Base-by-base conservation (phyloP, 768 basidiomycete species). In the Scleroderma bovista region DNA sequence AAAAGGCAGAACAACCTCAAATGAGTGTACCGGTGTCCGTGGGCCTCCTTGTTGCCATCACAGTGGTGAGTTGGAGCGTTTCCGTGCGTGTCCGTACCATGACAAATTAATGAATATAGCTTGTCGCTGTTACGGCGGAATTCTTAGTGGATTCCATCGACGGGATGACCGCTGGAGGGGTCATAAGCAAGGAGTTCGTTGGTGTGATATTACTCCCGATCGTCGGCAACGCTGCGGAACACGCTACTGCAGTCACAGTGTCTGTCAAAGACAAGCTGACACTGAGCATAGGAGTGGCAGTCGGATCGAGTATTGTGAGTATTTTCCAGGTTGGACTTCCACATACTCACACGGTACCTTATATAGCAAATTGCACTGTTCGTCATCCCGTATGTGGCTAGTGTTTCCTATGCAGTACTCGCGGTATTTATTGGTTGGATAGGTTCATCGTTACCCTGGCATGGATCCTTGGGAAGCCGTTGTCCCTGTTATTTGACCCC, bases 201-300 rank as follows among this genome's bases (percentile, higher is more conserved):
- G 93, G 89, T 12, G 67, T 96, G 37, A 86, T 87, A 56, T 72
- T 98, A 13, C 76, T 98, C 8, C 95, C 95, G 6, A 92, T 96
- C 33, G 93, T 93, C 13, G 90, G 90, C 17, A 93, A 92, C 61
- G 87, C 90, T 6, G 91, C 88, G 48, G 93, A 96, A 61, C 93
- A 94, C 61, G 85, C 84, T 34, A 96, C 92, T 2, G 93, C 93
- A 13, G 90, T 96, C 23, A 86, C 86, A 1, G 93, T 93, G 7
- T 89, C 93, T 0, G 86, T 91, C 51, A 94, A 94, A 68, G 81
- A 86, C 66, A 92, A 94, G 65, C 71, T 96, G 19, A 88, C 88
- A 40, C 76, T 96, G 6, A 89, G 88, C 60, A 73, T 96, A 48
- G 84, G 87, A 22, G 89, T 95, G 19, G 90, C 93, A n/a, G 88